phyloP scores from a whole-genome alignment of 2,329 filamentous ascomycete species.

The Penicillium polonicum region DNA sequence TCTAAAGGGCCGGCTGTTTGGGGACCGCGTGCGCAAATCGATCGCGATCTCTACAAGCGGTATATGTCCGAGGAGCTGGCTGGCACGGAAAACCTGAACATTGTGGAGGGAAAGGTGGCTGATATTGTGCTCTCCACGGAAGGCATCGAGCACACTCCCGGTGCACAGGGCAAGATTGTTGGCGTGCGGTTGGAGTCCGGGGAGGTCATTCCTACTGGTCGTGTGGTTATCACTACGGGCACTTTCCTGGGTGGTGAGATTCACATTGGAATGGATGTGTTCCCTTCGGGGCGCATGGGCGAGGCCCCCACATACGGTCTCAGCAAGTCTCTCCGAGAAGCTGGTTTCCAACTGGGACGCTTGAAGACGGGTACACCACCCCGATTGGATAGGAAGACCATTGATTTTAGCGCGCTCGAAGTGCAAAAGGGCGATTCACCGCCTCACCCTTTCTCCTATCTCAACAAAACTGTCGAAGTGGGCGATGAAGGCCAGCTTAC shows the following conservation, averaged over 20 bases:
- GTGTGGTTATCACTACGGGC: conserved; percentile 92
- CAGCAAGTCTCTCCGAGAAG: conserved; percentile 83
- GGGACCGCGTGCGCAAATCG: conserved; percentile 95
- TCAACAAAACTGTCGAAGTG: conserved; percentile 76
- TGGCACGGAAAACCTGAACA: conserved; percentile 72
- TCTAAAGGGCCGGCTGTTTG: conserved; percentile 94
- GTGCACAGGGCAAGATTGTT: conserved; percentile 68
- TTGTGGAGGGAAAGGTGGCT: conserved; percentile 83
- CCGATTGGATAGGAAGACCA: conserved; percentile 75
- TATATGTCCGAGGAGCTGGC: conserved; percentile 87
- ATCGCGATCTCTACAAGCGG: conserved; percentile 81
- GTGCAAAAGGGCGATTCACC: conserved; percentile 79
- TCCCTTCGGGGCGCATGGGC: conserved; percentile 85
- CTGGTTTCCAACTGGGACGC: conserved; percentile 84
- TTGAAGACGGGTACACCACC: conserved; percentile 96
- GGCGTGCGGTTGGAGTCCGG: conserved; percentile 87
- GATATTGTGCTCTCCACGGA: conserved; percentile 77
- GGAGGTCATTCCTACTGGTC: conserved; percentile 73
- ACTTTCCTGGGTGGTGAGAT: conserved; percentile 96
- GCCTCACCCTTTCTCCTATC: conserved; percentile 85
- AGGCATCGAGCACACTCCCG: conserved; percentile 46
- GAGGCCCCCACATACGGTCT: conserved; percentile 90
- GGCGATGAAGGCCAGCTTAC: conserved; percentile 68
- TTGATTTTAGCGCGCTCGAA: conserved; percentile 72
- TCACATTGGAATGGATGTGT: conserved; percentile 83